Evolutionary conservation across 2,329 filamentous ascomycete species (phyloP), one percentile per base, ranked within the genome.

Genomic region (Penicillium paneum): DNA sequence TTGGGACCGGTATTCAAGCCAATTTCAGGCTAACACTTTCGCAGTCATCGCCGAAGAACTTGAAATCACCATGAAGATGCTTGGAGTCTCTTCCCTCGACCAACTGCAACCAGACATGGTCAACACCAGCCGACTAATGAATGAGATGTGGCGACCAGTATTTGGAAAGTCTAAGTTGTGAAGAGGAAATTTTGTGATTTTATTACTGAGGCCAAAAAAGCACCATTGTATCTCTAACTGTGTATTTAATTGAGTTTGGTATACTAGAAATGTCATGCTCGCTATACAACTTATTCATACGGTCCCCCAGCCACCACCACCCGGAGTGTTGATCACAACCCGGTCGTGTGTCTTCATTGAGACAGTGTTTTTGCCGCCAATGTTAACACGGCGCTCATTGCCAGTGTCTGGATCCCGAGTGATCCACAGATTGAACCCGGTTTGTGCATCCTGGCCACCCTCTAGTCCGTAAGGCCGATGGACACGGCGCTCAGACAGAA

Each of bases 351-450:
- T 77, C 63, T 79, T 73, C 77, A 86, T 84, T 13, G 73, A 74
- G 12, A 83, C 83, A 4, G 83, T 86, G 52, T 85, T 85, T 74
- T 86, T 86, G 8, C 79, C 83, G 0, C 83, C 83, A 19, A 87
- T 71, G 56, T 83, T 85, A 57, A 86, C 80, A 45, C 75, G 75
- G 40, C 81, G 74, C 55, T 79, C 78, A 57, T 78, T 74, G 1
- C 74, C 75, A 39, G 63, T 75, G 70, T 83, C 84, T 61, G 79
- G 77, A 49, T 93, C 86, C 57, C 83, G 87, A 8, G 90, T 79
- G 31, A 95, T 86, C 93, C 93, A 97, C 42, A 95, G 77, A 64
- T 97, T 97, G 57, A 92, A 76, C 0, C 93, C 93, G 47, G 88
- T 87, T 63, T 84, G 75, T 0, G 85, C 93, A 57, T 93, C 88